Conservation (phyloP, 1,284 basidiomycete species). For the Schizophyllum commune region DNA sequence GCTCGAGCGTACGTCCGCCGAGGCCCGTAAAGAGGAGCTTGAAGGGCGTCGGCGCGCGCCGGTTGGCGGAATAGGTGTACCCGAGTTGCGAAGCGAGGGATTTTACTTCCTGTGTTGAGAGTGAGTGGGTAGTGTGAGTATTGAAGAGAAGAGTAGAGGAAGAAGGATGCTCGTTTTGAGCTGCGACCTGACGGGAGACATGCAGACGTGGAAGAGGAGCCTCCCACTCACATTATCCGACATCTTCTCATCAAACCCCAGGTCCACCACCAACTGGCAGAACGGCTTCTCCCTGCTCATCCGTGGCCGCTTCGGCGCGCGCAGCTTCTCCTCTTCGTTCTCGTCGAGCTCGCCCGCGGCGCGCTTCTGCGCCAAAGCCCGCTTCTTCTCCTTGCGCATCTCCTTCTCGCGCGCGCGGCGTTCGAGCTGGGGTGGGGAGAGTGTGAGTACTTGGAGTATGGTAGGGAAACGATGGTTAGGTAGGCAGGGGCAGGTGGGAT, state of each 20-base stretch:
- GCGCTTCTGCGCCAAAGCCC: conserved; percentile 42
- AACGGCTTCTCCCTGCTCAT: conserved; percentile 52
- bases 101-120: conserved; percentile 64
- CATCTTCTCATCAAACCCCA: conserved; percentile 95
- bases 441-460: neutral
- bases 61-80: conserved; percentile 85
- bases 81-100: conserved; percentile 85
- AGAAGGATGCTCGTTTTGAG: no score
- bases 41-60: conserved; percentile 67
- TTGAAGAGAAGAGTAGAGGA: neutral
- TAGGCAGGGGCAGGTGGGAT: no score
- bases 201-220: conserved; percentile 3
- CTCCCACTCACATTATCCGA: conserved; percentile 69
- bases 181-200: neutral
- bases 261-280: conserved; percentile 80
- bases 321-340: conserved; percentile 29
- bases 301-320: conserved; percentile 24
- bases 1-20: conserved; percentile 56
- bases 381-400: conserved; percentile 65
- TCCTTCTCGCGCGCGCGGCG: conserved; percentile 62
- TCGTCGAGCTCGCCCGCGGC: conserved; percentile 47
- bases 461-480: no score
- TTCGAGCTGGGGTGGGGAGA: conserved; percentile 39
- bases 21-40: conserved; percentile 76
- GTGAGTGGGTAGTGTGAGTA: neutral